Base-by-base conservation (phyloP, 306 rosid species). In the Citrullus mucosospermus region DNA sequence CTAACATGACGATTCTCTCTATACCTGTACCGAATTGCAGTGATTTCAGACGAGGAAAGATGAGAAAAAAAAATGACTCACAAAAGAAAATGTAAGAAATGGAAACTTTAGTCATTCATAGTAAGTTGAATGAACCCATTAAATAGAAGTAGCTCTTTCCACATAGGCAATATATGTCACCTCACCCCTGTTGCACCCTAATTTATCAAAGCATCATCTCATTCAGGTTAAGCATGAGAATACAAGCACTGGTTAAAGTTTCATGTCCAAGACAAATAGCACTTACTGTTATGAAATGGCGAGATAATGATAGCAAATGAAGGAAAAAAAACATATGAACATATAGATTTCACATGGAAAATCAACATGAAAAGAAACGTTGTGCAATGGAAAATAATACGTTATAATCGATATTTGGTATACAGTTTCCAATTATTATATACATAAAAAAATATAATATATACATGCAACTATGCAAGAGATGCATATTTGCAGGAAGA, bases 1-100 rank as follows among this genome's bases (percentile, higher is more conserved):
- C 98, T 95, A 43, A 92, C 98, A 85, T 95, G 97, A 16, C 97
- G 96, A 82, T 92, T 94, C 48, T 92, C 97, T 83, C 88, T 94
- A 76, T 90, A 94, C 89, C 98, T 94, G 88, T 76, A 81, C 77
- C 55, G 80, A 73, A 83, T 75, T 16, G 58, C 46, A 54, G 58
- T 74, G 58, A 53, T 69, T 60, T 54, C 5, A 18, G 76, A 11
- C 46, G 59, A 55, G 72, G 60, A 22, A 48, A 68, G 36, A 39
- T 11, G 2, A 22, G 38, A 20, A 68, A 2, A 68, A 41, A 2
- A 1, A 34, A 34, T 34, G 1, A 9, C 6, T n/a, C 53, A 41
- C 17, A 18, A 67, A 8, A 44, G 13, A 25, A 50, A 51, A 25
- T 70, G 56, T 70, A 20, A 44, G 53, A 22, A 41, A 48, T 44